Conservation (phyloP, 345 rosid genomes). For the Erodium maritimum region DNA sequence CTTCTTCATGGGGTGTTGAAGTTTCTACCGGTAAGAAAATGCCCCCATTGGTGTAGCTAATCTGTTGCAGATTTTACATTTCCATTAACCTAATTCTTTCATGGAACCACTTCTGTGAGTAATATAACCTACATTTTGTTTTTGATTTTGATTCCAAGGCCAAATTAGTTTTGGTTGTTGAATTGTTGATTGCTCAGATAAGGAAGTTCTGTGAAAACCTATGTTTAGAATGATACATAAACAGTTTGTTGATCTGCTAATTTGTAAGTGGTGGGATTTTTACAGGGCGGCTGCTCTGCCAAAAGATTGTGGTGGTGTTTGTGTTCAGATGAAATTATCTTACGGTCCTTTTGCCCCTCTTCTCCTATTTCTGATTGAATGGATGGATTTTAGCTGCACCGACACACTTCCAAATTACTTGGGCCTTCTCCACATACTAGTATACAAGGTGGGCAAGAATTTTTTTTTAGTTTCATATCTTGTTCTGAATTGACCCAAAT, state of each 20-base stretch:
- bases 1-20: not conserved
- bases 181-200: not conserved
- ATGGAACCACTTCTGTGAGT: not conserved
- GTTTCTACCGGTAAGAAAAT: not conserved
- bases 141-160: not conserved
- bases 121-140: not conserved
- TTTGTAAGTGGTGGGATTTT: slow-evolving; percentile 4
- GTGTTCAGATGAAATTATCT: slow-evolving; percentile 48
- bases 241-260: not conserved
- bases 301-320: slow-evolving; percentile 33
- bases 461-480: not conserved
- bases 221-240: too few relatives aligned
- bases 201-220: not conserved
- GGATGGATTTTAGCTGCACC: slow-evolving; percentile 63
- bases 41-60: not conserved
- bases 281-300: slow-evolving; percentile 58
- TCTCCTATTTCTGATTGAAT: slow-evolving; percentile 43
- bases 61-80: too few relatives aligned
- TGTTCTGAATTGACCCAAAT: slow-evolving; percentile 2
- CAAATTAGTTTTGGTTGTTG: not conserved
- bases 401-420: slow-evolving; percentile 40
- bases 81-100: not conserved
- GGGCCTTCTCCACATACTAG: slow-evolving; percentile 48
- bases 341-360: slow-evolving; percentile 51
- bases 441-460: slow-evolving; percentile 32